phyloP scores from a whole-genome alignment of 306 rosid species.

The Macrotyloma uniflorum region DNA sequence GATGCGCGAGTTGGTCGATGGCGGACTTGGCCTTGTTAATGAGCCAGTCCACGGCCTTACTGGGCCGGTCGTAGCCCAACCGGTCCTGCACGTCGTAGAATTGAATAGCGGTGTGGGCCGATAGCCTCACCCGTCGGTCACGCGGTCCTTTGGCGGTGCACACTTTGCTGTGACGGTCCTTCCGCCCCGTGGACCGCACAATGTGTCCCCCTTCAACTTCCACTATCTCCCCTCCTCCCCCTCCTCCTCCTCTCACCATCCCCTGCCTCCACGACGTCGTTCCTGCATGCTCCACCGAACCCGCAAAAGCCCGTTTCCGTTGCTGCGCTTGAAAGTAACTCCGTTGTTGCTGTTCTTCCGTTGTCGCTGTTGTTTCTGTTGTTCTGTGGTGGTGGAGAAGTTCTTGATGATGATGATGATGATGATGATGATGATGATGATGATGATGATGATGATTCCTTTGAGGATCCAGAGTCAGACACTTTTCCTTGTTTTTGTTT shows the following conservation, averaged over 20 bases:
- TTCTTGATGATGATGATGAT: background rate
- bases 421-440: background rate
- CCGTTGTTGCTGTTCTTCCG: background rate
- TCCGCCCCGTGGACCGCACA: constrained; percentile 78
- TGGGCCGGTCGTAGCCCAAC: constrained; percentile 89
- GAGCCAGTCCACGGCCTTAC: constrained; percentile 96
- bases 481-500: background rate
- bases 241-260: constrained; percentile 42
- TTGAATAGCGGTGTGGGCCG: constrained; percentile 89
- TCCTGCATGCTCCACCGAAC: constrained; percentile 58
- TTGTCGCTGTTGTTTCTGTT: background rate
- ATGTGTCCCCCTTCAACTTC: constrained; percentile 90
- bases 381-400: background rate
- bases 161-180: constrained; percentile 93
- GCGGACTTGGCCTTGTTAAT: constrained; percentile 78
- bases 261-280: constrained; percentile 45
- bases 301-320: constrained; percentile 37
- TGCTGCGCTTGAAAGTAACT: background rate
- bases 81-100: constrained; percentile 96
- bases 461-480: constrained; percentile 81
- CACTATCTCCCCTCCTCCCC: constrained; percentile 65
- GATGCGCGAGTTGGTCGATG: constrained; percentile 79
- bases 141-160: constrained; percentile 91
- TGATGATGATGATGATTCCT: constrained; percentile 38
- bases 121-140: constrained; percentile 87